Percentiles rank a stretch among this genome's conserved stretches.
Evolutionary conservation across 352 stramenopile genomes (phyloP).

Genomic region (Phytopythium mirpurense): DNA sequence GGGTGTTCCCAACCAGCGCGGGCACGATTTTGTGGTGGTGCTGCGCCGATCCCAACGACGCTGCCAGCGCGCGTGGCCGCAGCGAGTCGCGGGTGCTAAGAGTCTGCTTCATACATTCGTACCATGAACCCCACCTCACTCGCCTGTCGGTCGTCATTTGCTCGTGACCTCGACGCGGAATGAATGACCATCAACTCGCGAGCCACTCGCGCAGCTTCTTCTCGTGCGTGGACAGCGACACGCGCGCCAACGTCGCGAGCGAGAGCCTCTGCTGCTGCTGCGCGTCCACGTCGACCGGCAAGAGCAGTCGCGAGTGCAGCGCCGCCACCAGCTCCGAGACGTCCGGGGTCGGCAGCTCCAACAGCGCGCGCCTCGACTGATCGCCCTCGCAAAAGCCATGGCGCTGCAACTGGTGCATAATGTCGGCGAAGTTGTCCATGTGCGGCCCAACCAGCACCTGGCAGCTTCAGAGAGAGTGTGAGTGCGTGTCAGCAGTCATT

Average conservation of each 20-base stretch:
- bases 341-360: neutral
- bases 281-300: neutral
- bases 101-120: constrained; percentile 2
- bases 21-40: neutral
- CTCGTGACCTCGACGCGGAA: neutral
- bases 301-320: constrained; percentile 3
- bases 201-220: constrained; percentile 31
- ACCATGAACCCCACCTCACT: constrained; percentile 1
- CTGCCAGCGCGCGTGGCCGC: neutral
- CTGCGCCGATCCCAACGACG: neutral
- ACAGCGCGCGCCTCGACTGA: neutral
- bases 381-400: constrained; percentile 11
- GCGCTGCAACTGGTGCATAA: constrained; percentile 30
- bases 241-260: constrained; percentile 24
- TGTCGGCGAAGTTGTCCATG: constrained; percentile 67
- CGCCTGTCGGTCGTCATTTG: neutral
- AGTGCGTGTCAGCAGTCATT: too few species aligned
- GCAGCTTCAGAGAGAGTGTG: too few species aligned
- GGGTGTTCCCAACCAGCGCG: neutral
- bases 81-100: neutral
- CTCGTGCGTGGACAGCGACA: constrained; percentile 27
- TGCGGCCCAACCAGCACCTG: constrained; percentile 56
- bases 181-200: constrained; percentile 3
- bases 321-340: constrained; percentile 14
- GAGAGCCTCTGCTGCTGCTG: constrained; percentile 17